Evolutionary conservation across 2,329 filamentous ascomycete genomes (phyloP), one percentile per base, ranked within the genome.

Genomic region (Pezicula carpinea): DNA sequence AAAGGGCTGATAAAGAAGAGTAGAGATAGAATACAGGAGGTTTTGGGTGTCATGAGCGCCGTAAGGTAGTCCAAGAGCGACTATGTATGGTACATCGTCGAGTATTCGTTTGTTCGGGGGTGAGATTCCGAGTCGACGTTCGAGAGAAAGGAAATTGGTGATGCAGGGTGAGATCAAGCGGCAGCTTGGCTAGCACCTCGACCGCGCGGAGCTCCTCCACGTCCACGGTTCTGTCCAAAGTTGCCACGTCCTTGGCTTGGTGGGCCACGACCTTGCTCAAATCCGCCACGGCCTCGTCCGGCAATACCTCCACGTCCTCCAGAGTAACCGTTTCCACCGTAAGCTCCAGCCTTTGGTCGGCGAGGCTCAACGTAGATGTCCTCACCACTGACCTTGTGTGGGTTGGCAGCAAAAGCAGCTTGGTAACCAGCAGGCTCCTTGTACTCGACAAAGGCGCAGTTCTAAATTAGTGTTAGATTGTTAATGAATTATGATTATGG

Each of bases 361-460:
- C 93, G 90, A 65, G 92, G 88, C 71, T 97, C 93, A 47, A 99
- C 87, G 52, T 81, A 76, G 59, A 99, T 85, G 61, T 81, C 83
- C 68, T 96, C 86, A 57, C 83, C 86, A 59, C 86, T 88, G 53
- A 99, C 80, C 38, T 79, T 78, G 70, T 95, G 89, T 31, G 92
- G 92, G 72, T 95, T 97, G 58, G 85, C 86, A 51, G 80, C 80
- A 32, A 89, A 77, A 36, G 93, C 93, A 53, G 87, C 85, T 66
- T 89, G 80, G 70, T 95, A 96, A 39, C 82, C 89, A 46, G 90
- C 82, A 18, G 81, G 65, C 39, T 85, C 87, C 63, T 83, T 86
- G 69, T 93, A 99, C 67, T 99, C 93, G 50, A 96, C 89, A 64
- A 97, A 97, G 21, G 93, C 93, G 63, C 90, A 96, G 77, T 93